Evolutionary conservation across 1,139 yeast genomes (phyloP).

Genomic region (Saccharomycopsis hybrid): DNA sequence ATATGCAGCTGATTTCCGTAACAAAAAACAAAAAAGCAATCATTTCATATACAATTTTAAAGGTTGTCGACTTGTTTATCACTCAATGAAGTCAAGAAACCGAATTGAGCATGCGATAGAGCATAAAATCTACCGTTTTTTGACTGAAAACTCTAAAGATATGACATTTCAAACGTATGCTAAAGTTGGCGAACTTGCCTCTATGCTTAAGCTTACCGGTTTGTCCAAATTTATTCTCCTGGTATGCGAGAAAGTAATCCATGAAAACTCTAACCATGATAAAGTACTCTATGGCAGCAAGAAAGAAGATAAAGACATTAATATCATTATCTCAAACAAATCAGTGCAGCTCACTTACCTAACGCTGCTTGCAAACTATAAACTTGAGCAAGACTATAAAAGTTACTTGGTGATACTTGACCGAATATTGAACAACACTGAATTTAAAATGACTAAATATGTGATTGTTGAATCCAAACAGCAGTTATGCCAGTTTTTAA

Average conservation of each 20-base stretch:
- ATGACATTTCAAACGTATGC: conserved; percentile 11
- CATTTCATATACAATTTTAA: too few species aligned
- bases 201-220: conserved; percentile 1
- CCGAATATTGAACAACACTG: conserved; percentile 3
- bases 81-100: too few species aligned
- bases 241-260: conserved; percentile 5
- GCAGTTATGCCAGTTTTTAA: background rate
- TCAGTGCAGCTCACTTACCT: conserved; percentile 5
- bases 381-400: conserved; percentile 1
- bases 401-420: background rate
- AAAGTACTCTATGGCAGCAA: too few species aligned
- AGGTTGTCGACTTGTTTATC: too few species aligned
- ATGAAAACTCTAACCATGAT: conserved; percentile 1
- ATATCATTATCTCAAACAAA: conserved; percentile 1
- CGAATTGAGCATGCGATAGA: too few species aligned
- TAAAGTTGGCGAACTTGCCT: conserved; percentile 11
- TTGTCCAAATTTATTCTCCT: conserved; percentile 5
- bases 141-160: background rate
- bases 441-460: conserved; percentile 2
- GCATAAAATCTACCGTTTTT: background rate
- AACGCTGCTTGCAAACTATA: conserved; percentile 8
- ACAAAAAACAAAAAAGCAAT: too few species aligned
- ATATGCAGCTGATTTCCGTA: background rate
- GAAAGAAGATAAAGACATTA: conserved; percentile 5
- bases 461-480: background rate